Base-by-base conservation (phyloP, 2,329 filamentous ascomycete genomes). In the Alternaria sp. region DNA sequence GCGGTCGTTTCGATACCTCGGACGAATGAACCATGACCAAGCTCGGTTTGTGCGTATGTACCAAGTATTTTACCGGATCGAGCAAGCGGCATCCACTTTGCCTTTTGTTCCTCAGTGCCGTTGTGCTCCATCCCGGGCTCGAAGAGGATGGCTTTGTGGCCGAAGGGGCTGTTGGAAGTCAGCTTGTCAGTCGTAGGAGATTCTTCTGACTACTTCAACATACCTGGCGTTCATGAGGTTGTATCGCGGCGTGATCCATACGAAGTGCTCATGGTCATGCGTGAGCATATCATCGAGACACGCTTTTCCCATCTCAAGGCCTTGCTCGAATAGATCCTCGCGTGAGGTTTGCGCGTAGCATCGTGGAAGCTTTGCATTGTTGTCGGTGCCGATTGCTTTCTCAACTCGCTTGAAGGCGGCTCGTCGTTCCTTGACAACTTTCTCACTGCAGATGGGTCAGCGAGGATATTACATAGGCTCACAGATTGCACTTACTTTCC, bases 21-120 rank as follows among this genome's bases (percentile, higher is more conserved):
- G 5, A 85, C 83, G 64, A 85, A 85, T 32, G 82, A 84, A 1
- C 84, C 84, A 63, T 86, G 84, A 0, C 83, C 84, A 6, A 85
- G 74, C 62, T 85, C 84, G 1, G 84, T 85, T 68, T 84, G 83
- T 6, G 80, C 81, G 68, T 85, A 85, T 25, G 81, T 81, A 11
- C 63, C 63, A 12, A 65, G 44, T 19, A 84, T 83, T 59, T 83
- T 80, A 76, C 79, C 83, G 4, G 70, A 73, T 25, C 82, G 78
- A 58, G 56, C 59, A 2, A 59, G 54, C 17, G 59, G 63, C 3
- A 59, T 43, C 84, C 84, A 85, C 62, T 82, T 76, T n/a, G 76
- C 74, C 25, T 77, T 75, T 61, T 85, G 84, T 59, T 81, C 78
- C n/a, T 81, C 79, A 28, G 76, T 81, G 10, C 60, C 60, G 19